Percentiles rank a stretch among this genome's conserved stretches.
Evolutionary conservation across 805 yeast genomes (phyloP).

Genomic region (Candida orba): DNA sequence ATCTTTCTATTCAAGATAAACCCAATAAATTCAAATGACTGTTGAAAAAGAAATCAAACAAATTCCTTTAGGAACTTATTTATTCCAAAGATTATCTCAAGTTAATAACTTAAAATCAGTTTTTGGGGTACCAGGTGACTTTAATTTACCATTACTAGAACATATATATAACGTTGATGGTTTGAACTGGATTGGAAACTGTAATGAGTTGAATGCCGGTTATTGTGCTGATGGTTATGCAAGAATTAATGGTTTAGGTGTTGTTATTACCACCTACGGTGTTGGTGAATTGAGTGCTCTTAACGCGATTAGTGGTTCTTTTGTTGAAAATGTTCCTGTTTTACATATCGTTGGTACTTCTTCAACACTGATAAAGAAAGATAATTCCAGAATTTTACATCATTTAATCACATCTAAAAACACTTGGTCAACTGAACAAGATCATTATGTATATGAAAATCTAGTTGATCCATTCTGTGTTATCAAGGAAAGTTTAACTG

Average conservation of each 20-base stretch:
- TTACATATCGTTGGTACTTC: constrained; percentile 84
- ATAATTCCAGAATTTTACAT: constrained; percentile 31
- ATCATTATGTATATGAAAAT: constrained; percentile 52
- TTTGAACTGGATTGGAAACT: constrained; percentile 70
- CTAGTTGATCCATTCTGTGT: constrained; percentile 50
- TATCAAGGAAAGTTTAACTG: constrained; percentile 40
- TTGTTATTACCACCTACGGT: constrained; percentile 57
- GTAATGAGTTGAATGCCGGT: constrained; percentile 87
- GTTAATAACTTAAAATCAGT: constrained; percentile 45
- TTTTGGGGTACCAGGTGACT: constrained; percentile 75
- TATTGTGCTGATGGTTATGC: constrained; percentile 91
- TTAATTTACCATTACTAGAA: constrained; percentile 59
- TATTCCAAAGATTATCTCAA: constrained; percentile 52
- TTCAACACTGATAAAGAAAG: constrained; percentile 29
- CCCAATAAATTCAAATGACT: constrained; percentile 9
- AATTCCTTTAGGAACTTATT: constrained; percentile 54
- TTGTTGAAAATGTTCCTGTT: constrained; percentile 74
- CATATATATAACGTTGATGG: constrained; percentile 45
- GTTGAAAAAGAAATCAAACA: constrained; percentile 7
- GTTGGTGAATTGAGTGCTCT: constrained; percentile 86
- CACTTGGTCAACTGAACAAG: constrained; percentile 37
- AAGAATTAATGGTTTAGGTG: constrained; percentile 34
- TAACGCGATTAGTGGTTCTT: constrained; percentile 79
- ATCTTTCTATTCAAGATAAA: neutral
- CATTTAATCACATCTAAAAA: constrained; percentile 45